Base-by-base conservation (phyloP, 2,329 filamentous ascomycete genomes). In the Dryadomyces quercivorus region DNA sequence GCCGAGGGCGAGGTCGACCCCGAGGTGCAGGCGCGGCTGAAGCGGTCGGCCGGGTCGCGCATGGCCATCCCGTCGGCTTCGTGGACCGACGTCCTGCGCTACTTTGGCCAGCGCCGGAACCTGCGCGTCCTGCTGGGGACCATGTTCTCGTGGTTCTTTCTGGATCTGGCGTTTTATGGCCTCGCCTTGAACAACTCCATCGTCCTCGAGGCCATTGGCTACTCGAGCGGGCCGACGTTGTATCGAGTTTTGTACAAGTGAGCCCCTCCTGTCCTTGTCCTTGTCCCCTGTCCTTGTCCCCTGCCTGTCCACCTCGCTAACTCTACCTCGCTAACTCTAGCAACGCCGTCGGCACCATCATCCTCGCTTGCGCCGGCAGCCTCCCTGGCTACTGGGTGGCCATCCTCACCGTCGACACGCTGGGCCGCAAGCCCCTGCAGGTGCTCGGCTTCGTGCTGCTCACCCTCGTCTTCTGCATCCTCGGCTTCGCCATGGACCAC, bases 381-480 rank as follows among this genome's bases (percentile, higher is more conserved):
- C 80, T 92, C 5, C 87, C 87, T 0, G 88, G 88, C 13, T 92
- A 91, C 70, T 90, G 85, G 85, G 76, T 84, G 10, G 86, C 85
- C 1, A 79, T 91, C 31, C 74, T 85, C 13, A 81, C 80, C 1
- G 80, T 90, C 57, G 88, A 92, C 66, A 88, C 78, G 1, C 61
- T 91, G 16, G 88, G 88, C 10, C 84, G 88, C 57, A 91, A 88
- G 67, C 77, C 86, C 1, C 83, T 93, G 26, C 88, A 88, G 65
- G 66, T 86, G 2, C 64, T 76, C 47, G 82, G 82, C 16, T 86
- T 85, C 65, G 60, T 73, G 2, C 63, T 84, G 16, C 70, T 86
- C 5, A 85, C 81, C 2, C 69, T 80, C 47, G 64, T 85, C 12
- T 86, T 85, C 63, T 74, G 74, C 61, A 63, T 84, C 43, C 75